phyloP scores from a whole-genome alignment of 2,329 filamentous ascomycete genomes.

The Calonectria multiphialidica region DNA sequence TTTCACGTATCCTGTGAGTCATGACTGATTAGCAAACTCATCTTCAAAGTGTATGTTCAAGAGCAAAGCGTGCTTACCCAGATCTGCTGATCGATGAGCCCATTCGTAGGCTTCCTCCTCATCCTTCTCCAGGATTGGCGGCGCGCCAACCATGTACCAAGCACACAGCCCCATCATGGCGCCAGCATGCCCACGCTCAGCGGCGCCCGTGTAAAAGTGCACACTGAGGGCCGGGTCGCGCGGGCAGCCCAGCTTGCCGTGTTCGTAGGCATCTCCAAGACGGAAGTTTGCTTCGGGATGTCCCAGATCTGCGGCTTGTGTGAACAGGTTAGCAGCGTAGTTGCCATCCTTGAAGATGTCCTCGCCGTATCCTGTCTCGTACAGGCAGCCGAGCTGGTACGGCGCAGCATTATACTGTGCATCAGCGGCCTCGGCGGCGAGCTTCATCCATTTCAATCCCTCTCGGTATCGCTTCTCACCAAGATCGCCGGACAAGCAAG shows the following conservation, averaged over 20 bases:
- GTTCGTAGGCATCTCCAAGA: constrained; percentile 97
- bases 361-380: constrained; percentile 93
- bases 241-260: constrained; percentile 88
- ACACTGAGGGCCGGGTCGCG: constrained; percentile 93
- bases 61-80: constrained; percentile 70
- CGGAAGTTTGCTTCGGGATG: constrained; percentile 88
- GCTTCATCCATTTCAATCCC: constrained; percentile 95
- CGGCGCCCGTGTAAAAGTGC: constrained; percentile 96
- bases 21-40: constrained; percentile 26
- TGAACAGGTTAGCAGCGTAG: constrained; percentile 94
- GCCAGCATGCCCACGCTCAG: constrained; percentile 83
- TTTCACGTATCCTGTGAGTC: constrained; percentile 68
- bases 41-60: no score
- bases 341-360: constrained; percentile 92
- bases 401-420: constrained; percentile 92
- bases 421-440: constrained; percentile 91
- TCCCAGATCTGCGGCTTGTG: constrained; percentile 91
- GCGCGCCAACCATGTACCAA: constrained; percentile 97
- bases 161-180: constrained; percentile 99
- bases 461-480: constrained; percentile 90
- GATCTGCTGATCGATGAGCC: constrained; percentile 87
- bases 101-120: constrained; percentile 97
- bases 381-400: constrained; percentile 88
- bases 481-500: constrained; percentile 90
- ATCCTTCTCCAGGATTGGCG: constrained; percentile 92